Conservation (phyloP, 768 basidiomycete genomes). For the Pisolithus marmoratus region DNA sequence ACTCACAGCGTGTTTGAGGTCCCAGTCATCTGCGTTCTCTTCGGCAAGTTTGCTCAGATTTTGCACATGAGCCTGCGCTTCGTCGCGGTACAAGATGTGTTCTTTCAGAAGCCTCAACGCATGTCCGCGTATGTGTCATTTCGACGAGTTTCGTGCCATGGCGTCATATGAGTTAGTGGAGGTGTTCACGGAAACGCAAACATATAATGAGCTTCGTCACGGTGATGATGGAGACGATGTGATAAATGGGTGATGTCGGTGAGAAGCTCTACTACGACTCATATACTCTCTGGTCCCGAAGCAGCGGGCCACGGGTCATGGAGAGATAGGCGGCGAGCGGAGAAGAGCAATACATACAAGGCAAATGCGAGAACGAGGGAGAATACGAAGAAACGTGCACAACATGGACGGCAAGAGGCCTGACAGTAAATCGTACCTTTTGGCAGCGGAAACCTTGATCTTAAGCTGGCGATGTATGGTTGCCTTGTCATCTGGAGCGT, state of each 20-base stretch:
- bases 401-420: not conserved
- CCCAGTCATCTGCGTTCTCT: slow-evolving; percentile 66
- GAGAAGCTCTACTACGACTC: not conserved
- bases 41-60: slow-evolving; percentile 60
- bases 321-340: slow-evolving; percentile 12
- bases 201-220: not conserved
- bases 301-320: not conserved
- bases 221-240: not conserved
- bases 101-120: slow-evolving; percentile 60
- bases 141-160: not conserved
- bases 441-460: slow-evolving; percentile 66
- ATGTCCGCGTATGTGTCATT: not conserved
- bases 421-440: slow-evolving; percentile 43
- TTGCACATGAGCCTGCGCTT: slow-evolving; percentile 51
- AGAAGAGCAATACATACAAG: not conserved
- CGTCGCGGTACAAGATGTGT: slow-evolving; percentile 55
- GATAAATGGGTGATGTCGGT: not conserved
- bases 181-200: not conserved
- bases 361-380: not conserved
- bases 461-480: slow-evolving; percentile 61
- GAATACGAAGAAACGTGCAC: not conserved
- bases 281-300: not conserved
- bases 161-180: not conserved
- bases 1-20: slow-evolving; percentile 69
- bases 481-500: slow-evolving; percentile 11